phyloP scores from a whole-genome alignment of 2,329 filamentous ascomycete species.

The Juglanconis juglandina region DNA sequence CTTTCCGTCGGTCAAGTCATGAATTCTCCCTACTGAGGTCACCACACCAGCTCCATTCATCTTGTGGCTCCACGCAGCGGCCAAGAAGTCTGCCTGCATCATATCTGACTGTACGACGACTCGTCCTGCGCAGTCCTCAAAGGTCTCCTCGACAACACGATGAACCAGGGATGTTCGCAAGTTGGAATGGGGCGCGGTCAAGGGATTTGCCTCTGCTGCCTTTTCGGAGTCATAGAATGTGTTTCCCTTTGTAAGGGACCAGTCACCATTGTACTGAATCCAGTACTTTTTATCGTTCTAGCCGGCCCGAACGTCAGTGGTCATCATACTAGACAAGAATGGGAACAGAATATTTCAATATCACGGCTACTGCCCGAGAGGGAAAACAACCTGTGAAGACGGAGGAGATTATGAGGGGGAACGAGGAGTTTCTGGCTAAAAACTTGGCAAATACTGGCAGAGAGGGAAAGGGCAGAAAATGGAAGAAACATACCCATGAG shows the following conservation, averaged over 20 bases:
- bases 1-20: not conserved
- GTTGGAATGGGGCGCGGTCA: not conserved
- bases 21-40: slow-evolving; percentile 37
- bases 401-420: too few relatives aligned
- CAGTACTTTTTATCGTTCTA: slow-evolving; percentile 67
- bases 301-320: too few relatives aligned
- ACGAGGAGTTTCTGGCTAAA: too few relatives aligned
- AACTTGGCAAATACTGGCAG: too few relatives aligned
- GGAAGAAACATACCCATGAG: slow-evolving; percentile 39
- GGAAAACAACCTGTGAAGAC: too few relatives aligned
- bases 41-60: slow-evolving; percentile 41
- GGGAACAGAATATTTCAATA: too few relatives aligned
- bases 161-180: not conserved
- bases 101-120: slow-evolving; percentile 38
- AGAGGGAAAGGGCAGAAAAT: too few relatives aligned
- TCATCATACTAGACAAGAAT: too few relatives aligned
- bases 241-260: slow-evolving; percentile 46
- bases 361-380: too few relatives aligned
- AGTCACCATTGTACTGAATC: slow-evolving; percentile 59
- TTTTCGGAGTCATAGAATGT: slow-evolving; percentile 15
- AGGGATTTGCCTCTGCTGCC: not conserved
- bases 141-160: slow-evolving; percentile 28
- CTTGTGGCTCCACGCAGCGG: slow-evolving; percentile 38
- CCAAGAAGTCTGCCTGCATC: slow-evolving; percentile 34
- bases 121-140: slow-evolving; percentile 22